Evolutionary conservation across 257 asterid genomes (phyloP).

Genomic region (Pogostemon cablin): DNA sequence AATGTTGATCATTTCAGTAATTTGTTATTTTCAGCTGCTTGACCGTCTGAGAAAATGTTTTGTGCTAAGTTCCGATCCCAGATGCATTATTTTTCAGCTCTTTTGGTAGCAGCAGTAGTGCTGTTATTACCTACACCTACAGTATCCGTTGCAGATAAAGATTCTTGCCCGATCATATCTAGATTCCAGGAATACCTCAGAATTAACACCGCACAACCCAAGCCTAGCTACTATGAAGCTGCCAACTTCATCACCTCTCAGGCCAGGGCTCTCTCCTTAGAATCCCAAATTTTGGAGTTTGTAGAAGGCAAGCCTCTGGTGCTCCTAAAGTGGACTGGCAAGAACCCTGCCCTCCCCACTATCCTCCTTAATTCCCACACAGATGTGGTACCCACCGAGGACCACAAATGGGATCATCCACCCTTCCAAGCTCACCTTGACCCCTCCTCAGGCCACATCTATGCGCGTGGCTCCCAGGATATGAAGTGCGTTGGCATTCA

Average conservation of each 20-base stretch:
- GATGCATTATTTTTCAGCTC: conserved; percentile 5
- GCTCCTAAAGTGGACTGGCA: conserved; percentile 81
- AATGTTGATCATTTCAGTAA: conserved; percentile 21
- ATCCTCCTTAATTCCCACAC: conserved; percentile 94
- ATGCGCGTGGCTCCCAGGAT: conserved; percentile 96
- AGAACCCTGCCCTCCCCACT: conserved; percentile 68
- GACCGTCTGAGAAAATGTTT: conserved; percentile 25
- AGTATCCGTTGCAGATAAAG: conserved; percentile 26
- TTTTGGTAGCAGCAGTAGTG: conserved; percentile 31
- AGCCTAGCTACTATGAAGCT: conserved; percentile 70
- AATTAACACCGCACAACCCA: conserved; percentile 86
- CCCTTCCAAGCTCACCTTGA: conserved; percentile 81
- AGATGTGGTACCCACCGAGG: conserved; percentile 92
- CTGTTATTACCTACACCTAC: conserved; percentile 27
- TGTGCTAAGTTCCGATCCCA: conserved; percentile 5
- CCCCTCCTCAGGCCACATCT: conserved; percentile 68
- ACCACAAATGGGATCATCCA: conserved; percentile 74
- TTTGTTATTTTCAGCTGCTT: conserved; percentile 22
- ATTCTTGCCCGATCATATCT: conserved; percentile 52
- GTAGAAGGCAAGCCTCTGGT: conserved; percentile 72
- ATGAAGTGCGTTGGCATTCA: conserved; percentile 93
- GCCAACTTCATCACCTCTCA: conserved; percentile 64
- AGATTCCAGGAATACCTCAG: conserved; percentile 87
- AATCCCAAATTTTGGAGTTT: conserved; percentile 60
- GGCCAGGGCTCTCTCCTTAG: conserved; percentile 68